Percentiles rank a stretch among this genome's conserved stretches.
Conservation (phyloP, 768 basidiomycete genomes). For the Pleurotus giganteus region DNA sequence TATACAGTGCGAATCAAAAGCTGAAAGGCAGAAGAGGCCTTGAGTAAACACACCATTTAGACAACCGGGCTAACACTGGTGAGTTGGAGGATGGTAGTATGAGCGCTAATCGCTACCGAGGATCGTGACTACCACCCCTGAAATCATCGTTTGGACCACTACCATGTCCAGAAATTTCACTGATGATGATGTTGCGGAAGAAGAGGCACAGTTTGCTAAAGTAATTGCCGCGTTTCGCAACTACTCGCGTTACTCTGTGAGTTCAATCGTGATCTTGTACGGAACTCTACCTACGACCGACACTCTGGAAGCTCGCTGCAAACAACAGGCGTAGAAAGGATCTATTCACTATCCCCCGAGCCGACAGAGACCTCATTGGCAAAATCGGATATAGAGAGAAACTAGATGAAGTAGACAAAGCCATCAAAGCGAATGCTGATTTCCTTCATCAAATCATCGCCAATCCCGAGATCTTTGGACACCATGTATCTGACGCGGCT, state of each 20-base stretch:
- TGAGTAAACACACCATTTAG: background rate
- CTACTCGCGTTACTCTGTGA: conserved; percentile 74
- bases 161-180: background rate
- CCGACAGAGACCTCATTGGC: conserved; percentile 69
- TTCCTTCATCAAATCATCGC: conserved; percentile 75
- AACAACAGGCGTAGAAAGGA: conserved; percentile 74
- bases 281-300: conserved; percentile 12
- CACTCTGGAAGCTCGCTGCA: conserved; percentile 38
- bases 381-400: conserved; percentile 75
- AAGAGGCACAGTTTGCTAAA: conserved; percentile 70
- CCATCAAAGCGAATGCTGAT: conserved; percentile 76
- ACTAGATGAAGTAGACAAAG: conserved; percentile 75
- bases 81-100: background rate
- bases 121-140: too few species aligned
- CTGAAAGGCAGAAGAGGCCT: background rate
- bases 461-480: conserved; percentile 80
- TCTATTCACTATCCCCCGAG: conserved; percentile 62
- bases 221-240: conserved; percentile 74
- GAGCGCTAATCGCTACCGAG: too few species aligned
- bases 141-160: too few species aligned
- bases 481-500: conserved; percentile 30
- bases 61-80: background rate
- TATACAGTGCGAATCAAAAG: conserved; percentile 22
- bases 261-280: conserved; percentile 14
- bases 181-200: conserved; percentile 36